Percentiles rank a stretch among this genome's conserved stretches.
Conservation (phyloP, 805 yeast genomes). For the Diddensiella caesifluorescens region DNA sequence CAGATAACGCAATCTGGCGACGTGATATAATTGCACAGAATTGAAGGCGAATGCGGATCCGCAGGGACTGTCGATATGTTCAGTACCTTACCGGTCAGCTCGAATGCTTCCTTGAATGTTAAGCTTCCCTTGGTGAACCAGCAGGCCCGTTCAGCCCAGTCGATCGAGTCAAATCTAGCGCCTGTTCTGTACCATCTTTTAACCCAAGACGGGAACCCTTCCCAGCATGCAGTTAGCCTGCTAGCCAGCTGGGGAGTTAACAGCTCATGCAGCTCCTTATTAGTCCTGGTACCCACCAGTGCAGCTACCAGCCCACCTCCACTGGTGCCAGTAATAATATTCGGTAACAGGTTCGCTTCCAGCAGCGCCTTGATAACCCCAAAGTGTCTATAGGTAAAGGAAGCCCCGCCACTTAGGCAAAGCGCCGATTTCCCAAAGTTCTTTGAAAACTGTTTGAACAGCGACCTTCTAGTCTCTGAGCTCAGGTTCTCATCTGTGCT, state of each 20-base stretch:
- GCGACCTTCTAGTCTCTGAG: slow-evolving; percentile 39
- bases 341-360: slow-evolving; percentile 62
- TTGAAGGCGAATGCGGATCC: slow-evolving; percentile 76
- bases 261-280: slow-evolving; percentile 54
- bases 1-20: slow-evolving; percentile 79
- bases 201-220: slow-evolving; percentile 53
- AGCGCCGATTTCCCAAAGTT: slow-evolving; percentile 70
- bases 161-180: slow-evolving; percentile 68
- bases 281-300: slow-evolving; percentile 60
- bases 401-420: slow-evolving; percentile 74
- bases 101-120: slow-evolving; percentile 66
- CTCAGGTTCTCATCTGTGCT: slow-evolving; percentile 35
- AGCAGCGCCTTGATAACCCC: slow-evolving; percentile 69
- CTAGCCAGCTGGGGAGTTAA: slow-evolving; percentile 57
- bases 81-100: slow-evolving; percentile 61
- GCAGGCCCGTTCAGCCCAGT: slow-evolving; percentile 62
- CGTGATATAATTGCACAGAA: slow-evolving; percentile 68
- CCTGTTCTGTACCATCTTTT: slow-evolving; percentile 69
- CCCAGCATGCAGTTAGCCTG: slow-evolving; percentile 66
- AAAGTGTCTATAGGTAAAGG: slow-evolving; percentile 71
- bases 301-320: slow-evolving; percentile 82
- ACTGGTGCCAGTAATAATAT: slow-evolving; percentile 68
- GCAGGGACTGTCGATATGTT: slow-evolving; percentile 78
- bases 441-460: slow-evolving; percentile 53
- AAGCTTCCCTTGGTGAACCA: slow-evolving; percentile 71